phyloP scores from a whole-genome alignment of 2,329 filamentous ascomycete genomes.

The Phyllosticta paracitricarpa region DNA sequence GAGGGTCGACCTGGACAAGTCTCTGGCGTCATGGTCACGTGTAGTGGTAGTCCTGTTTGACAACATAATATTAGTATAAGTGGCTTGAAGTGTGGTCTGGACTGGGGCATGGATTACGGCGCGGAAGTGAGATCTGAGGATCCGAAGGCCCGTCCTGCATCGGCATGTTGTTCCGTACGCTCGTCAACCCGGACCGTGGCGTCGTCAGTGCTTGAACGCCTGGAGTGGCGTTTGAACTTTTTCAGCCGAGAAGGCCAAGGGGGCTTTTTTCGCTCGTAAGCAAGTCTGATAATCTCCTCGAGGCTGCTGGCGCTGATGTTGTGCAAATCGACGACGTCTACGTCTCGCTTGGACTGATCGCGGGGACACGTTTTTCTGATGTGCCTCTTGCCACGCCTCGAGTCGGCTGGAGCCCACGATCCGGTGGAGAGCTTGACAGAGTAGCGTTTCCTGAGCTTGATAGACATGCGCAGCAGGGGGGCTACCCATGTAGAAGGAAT shows the following conservation, averaged over 20 bases:
- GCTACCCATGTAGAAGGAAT: constrained; percentile 1
- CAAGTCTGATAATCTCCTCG: not conserved
- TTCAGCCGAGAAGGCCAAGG: constrained; percentile 1
- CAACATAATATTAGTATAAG: constrained; percentile 5
- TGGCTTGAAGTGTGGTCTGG: constrained; percentile 9
- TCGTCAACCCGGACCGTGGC: not conserved
- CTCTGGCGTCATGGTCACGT: constrained; percentile 1
- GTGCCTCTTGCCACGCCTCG: not conserved
- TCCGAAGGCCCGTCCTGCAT: constrained; percentile 8
- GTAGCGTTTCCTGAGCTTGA: not conserved
- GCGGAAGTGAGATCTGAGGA: constrained; percentile 10
- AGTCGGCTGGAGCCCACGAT: not conserved
- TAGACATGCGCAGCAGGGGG: constrained; percentile 1
- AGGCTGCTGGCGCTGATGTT: not conserved
- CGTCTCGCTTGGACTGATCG: not conserved
- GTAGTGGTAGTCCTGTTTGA: not conserved
- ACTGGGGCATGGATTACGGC: constrained; percentile 5
- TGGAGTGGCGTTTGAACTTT: constrained; percentile 1
- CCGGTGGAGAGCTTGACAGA: not conserved
- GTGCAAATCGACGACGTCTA: not conserved
- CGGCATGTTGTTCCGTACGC: constrained; percentile 9
- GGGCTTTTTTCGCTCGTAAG: not conserved
- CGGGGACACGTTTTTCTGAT: not conserved
- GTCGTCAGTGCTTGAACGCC: not conserved
- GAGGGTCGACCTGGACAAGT: too few species aligned